Evolutionary conservation across 176 grass and related monocot species (phyloP), one percentile per base, ranked within the genome.

Genomic region (Oryza brachyantha): DNA sequence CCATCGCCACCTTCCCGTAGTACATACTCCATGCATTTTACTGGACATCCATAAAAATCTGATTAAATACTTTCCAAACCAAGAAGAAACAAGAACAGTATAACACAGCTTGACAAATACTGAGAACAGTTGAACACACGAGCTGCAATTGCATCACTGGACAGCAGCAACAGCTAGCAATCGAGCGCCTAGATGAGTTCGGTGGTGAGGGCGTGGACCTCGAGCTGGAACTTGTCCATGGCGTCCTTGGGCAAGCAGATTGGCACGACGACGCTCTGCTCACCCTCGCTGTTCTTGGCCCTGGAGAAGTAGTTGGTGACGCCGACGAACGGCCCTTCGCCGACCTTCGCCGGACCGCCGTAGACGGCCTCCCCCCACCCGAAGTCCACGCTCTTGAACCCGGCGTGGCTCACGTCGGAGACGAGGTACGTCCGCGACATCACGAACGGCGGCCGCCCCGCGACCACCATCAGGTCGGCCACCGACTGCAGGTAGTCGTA

Each of bases 401-500:
- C 87, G 14, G 82, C 70, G 32, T 79, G 85, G 50, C 78, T 97
- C 4, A 85, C 28, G 80, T 93, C 94, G 1, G 91, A 94, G 14
- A 97, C 89, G 74, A 92, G 68, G 82, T 94, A 97, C 38, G 85
- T 70, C 59, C 91, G 28, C 0, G 76, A 7, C 10, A 88, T 3
- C n/a, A 38, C 31, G 67, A 92, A 85, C 9, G 68, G 79, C 3
- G 91, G 89, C 21, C 86, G 72, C 0, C 80, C 85, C 0, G 32
- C 50, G 9, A 90, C 37, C 58, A 90, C 94, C 77, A 86, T 70
- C 14, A 90, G 82, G 72, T 94, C 89, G 0, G 89, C 92, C 46
- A 94, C 83, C 5, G 92, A 94, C 60, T 54, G 86, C 72, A 94
- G 75, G 86, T 94, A 89, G 3, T 91, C 92, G 67, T 74, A 74